Base-by-base conservation (phyloP, 164 flowering plant genomes). In the Dillenia suffruticosa region DNA sequence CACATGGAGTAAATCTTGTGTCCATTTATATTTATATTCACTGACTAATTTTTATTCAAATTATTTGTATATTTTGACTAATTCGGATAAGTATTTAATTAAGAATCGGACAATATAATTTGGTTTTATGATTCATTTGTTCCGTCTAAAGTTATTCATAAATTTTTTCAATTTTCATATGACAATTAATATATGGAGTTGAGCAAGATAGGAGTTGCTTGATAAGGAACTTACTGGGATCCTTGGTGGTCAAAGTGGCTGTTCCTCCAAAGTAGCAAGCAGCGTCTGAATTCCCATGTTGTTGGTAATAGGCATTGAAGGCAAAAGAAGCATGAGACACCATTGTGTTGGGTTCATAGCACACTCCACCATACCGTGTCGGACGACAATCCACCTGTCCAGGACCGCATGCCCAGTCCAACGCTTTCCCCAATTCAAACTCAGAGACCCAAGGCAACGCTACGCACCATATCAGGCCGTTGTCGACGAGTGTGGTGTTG, bases 191-290 rank as follows among this genome's bases (percentile, higher is more conserved):
- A 9, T 26, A 53, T 46, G 9, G 26, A 19, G 43, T 12, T 24
- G 16, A 51, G 47, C 32, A 53, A 50, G 10, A 17, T 10, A 3
- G n/a, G 9, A 13, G 26, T n/a, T 5, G 19, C 9, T 40, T 15
- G 9, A 16, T 9, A 4, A 13, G 56, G 16, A 22, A n/a, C 72
- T 68, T 80, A 93, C 98, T 88, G 57, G 98, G 98, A 66, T 93
- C 56, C 6, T 49, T 60, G 24, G 70, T 77, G 10, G 82, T 83
- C 3, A 87, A 12, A 26, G 70, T 61, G 10, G 90, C 92, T 0
- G 97, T 79, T 51, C 98, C 98, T 40, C 97, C 98, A 46, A 93
- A 93, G 54, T 87, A 78, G 76, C 98, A 93, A 59, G 97, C 94
- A 46, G 89, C 70, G 46, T 83, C 94, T 5, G 84, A 77, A 49